phyloP scores from a whole-genome alignment of 2,329 filamentous ascomycete species.

The Xylaria sp. region DNA sequence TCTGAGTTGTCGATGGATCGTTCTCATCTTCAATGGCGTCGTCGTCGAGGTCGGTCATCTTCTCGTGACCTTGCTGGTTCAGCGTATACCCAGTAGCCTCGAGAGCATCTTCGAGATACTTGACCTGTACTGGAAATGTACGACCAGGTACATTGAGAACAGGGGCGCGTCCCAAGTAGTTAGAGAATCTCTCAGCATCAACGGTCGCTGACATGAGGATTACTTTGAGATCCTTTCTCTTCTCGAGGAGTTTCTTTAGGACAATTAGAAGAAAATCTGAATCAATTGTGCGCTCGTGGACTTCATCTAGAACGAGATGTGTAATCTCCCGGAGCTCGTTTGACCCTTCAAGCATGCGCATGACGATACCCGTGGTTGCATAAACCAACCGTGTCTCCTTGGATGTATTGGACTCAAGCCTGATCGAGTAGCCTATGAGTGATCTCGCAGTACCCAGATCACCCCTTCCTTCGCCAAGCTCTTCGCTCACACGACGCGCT shows the following conservation, averaged over 20 bases:
- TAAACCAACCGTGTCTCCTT: slow-evolving; percentile 87
- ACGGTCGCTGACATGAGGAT: slow-evolving; percentile 98
- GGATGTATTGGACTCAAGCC: slow-evolving; percentile 87
- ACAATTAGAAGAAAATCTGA: slow-evolving; percentile 96
- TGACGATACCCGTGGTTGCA: slow-evolving; percentile 92
- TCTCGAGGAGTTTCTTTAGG: slow-evolving; percentile 81
- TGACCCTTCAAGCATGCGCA: slow-evolving; percentile 94
- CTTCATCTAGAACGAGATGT: slow-evolving; percentile 95
- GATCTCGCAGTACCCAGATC: slow-evolving; percentile 87
- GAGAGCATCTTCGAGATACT: slow-evolving; percentile 91
- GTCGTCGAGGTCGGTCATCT: slow-evolving; percentile 72
- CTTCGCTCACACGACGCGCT: slow-evolving; percentile 91
- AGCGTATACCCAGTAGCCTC: slow-evolving; percentile 82
- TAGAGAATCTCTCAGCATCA: slow-evolving; percentile 89
- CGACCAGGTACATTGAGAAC: slow-evolving; percentile 91
- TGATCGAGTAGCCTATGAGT: slow-evolving; percentile 92
- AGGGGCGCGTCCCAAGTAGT: slow-evolving; percentile 86
- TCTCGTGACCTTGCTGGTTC: slow-evolving; percentile 63
- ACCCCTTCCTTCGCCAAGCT: slow-evolving; percentile 84
- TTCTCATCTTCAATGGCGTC: slow-evolving; percentile 64
- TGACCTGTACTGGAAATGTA: slow-evolving; percentile 90
- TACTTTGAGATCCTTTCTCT: slow-evolving; percentile 86
- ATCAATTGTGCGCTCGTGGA: slow-evolving; percentile 95
- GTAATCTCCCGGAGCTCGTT: slow-evolving; percentile 90
- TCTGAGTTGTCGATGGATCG: slow-evolving; percentile 63